phyloP scores from a whole-genome alignment of 225 moss, liverwort and hornwort genomes.

The Sphagnum contortum region DNA sequence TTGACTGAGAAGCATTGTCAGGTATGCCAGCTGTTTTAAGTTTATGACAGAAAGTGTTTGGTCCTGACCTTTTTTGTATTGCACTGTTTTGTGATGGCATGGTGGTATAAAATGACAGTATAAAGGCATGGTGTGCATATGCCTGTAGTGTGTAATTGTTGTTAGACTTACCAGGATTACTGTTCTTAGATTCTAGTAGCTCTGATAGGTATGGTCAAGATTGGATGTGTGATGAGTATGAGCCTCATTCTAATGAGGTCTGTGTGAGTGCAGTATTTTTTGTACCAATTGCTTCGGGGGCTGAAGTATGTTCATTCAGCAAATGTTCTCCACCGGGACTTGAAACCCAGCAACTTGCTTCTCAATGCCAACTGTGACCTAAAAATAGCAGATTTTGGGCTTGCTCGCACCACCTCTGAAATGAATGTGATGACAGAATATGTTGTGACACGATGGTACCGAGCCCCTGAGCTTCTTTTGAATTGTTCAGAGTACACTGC shows the following conservation, averaged over 20 bases:
- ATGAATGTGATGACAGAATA: no score
- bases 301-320: slow-evolving; percentile 95
- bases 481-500: slow-evolving; percentile 89
- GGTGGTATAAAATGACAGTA: no score
- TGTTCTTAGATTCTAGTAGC: no score
- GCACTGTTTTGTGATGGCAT: no score
- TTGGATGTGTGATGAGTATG: slow-evolving; percentile 54
- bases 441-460: slow-evolving; percentile 51
- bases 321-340: slow-evolving; percentile 85
- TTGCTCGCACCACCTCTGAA: slow-evolving; percentile 18
- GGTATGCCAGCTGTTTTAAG: no score
- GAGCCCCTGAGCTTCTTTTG: slow-evolving; percentile 90
- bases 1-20: no score
- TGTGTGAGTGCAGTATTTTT: slow-evolving; percentile 82
- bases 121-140: no score
- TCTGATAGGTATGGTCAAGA: no score
- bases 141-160: no score
- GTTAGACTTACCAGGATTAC: no score
- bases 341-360: slow-evolving; percentile 93
- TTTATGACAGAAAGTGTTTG: no score
- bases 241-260: slow-evolving; percentile 86
- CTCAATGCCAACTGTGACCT: slow-evolving; percentile 91
- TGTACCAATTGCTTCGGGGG: slow-evolving; percentile 93
- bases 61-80: no score
- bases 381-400: slow-evolving; percentile 92